A percentile compares a stretch with the other conserved stretches of the same genome.
These are phyloP conservation scores for Suhomyces canberraensis DNA, from an alignment of 805 yeast species.

Conservation along the genomic window DNA sequence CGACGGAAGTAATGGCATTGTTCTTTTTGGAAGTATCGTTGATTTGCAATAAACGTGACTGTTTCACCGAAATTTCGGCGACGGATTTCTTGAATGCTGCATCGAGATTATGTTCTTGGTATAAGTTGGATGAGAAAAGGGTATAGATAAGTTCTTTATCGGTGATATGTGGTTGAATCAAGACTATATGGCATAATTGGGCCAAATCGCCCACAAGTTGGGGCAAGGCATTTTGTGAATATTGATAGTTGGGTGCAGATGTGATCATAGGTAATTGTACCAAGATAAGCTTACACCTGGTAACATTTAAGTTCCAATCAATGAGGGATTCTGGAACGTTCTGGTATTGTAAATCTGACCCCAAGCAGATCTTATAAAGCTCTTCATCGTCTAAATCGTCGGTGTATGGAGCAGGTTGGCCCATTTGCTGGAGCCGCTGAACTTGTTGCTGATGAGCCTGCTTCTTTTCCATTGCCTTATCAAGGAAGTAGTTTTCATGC, in stretches of 20 bases:
- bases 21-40: slow-evolving; percentile 18
- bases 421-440: slow-evolving; percentile 1
- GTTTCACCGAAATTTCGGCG: slow-evolving; percentile 49
- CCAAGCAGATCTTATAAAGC: slow-evolving; percentile 35
- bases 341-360: slow-evolving; percentile 39
- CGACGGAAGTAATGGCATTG: slow-evolving; percentile 29
- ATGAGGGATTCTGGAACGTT: slow-evolving; percentile 39
- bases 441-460: slow-evolving; percentile 10
- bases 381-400: slow-evolving; percentile 25
- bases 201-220: slow-evolving; percentile 43
- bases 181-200: slow-evolving; percentile 34
- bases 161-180: slow-evolving; percentile 39
- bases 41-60: slow-evolving; percentile 41
- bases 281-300: slow-evolving; percentile 45
- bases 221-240: slow-evolving; percentile 32
- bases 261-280: slow-evolving; percentile 37
- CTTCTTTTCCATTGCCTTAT: slow-evolving; percentile 10
- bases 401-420: slow-evolving; percentile 1
- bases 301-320: slow-evolving; percentile 53
- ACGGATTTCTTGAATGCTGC: slow-evolving; percentile 42
- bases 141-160: slow-evolving; percentile 42
- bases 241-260: slow-evolving; percentile 33
- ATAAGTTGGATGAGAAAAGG: slow-evolving; percentile 41
- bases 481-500: slow-evolving; percentile 30
- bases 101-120: slow-evolving; percentile 48